Percentiles rank a stretch among this genome's conserved stretches.
Conservation (phyloP, 495 filamentous ascomycete species). For the Arthonia radiata region DNA sequence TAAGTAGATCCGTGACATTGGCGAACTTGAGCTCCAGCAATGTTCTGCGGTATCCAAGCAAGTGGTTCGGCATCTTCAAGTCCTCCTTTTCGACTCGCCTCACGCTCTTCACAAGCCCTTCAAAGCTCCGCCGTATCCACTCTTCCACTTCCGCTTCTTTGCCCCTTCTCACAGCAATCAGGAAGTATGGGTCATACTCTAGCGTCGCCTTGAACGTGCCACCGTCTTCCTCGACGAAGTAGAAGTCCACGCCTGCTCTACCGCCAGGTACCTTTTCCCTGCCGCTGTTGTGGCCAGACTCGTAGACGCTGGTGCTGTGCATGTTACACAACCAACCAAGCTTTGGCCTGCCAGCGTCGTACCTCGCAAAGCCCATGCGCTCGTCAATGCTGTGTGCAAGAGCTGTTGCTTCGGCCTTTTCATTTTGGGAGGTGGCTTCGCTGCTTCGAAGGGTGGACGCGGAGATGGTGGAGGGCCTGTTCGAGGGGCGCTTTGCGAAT, state of each 20-base stretch:
- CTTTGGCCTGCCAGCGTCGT: conserved; percentile 64
- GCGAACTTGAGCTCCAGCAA: conserved; percentile 68
- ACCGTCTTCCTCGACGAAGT: conserved; percentile 87
- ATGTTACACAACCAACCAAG: conserved; percentile 91
- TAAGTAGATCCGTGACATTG: conserved; percentile 67
- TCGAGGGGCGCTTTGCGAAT: too few species aligned
- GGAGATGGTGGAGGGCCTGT: conserved; percentile 41
- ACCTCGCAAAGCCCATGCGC: conserved; percentile 73
- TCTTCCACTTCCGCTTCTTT: conserved; percentile 87
- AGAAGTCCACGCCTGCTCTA: conserved; percentile 80
- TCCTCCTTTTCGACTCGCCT: conserved; percentile 75
- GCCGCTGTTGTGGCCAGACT: too few species aligned
- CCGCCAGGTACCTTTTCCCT: conserved; percentile 57
- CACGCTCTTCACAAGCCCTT: conserved; percentile 58
- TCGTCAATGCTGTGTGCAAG: conserved; percentile 86
- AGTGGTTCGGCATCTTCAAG: conserved; percentile 69
- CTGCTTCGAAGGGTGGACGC: conserved; percentile 43
- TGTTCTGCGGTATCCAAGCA: conserved; percentile 68
- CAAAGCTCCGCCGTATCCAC: conserved; percentile 69
- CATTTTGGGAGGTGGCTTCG: conserved; percentile 68
- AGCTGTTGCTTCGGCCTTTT: conserved; percentile 58
- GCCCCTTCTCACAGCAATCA: conserved; percentile 70
- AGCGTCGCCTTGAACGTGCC: conserved; percentile 88
- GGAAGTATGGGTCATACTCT: conserved; percentile 90
- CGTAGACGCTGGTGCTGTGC: conserved; percentile 68